A percentile compares a stretch with the other conserved stretches of the same genome.
phyloP scores from a whole-genome alignment of 495 filamentous ascomycete genomes.

The Penicillium silybi region DNA sequence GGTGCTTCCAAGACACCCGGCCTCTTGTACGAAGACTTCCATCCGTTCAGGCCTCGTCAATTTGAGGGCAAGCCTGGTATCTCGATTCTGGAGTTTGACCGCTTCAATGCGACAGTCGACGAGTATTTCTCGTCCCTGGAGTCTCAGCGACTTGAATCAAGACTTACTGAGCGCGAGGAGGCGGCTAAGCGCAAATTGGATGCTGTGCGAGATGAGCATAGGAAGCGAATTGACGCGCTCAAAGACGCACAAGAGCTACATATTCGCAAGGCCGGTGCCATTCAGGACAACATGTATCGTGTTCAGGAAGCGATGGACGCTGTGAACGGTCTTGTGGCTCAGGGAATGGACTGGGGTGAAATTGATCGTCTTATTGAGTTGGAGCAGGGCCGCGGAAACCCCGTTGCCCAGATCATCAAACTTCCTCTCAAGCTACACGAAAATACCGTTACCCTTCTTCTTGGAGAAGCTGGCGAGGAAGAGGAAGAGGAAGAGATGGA shows the following conservation, averaged over 20 bases:
- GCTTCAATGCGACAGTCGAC: constrained; percentile 90
- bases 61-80: constrained; percentile 63
- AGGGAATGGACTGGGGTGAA: constrained; percentile 96
- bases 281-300: constrained; percentile 81
- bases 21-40: constrained; percentile 88
- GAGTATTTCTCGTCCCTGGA: constrained; percentile 97
- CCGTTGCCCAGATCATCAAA: constrained; percentile 83
- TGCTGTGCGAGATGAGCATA: constrained; percentile 73
- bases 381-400: constrained; percentile 75
- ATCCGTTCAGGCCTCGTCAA: constrained; percentile 85
- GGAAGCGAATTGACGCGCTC: constrained; percentile 75
- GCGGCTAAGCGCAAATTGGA: constrained; percentile 79
- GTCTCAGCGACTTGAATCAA: constrained; percentile 84
- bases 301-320: constrained; percentile 90
- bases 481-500: constrained; percentile 54
- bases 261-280: constrained; percentile 81
- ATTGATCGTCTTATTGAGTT: constrained; percentile 82
- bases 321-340: constrained; percentile 79
- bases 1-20: constrained; percentile 38
- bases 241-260: constrained; percentile 77
- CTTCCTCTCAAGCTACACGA: constrained; percentile 84
- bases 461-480: constrained; percentile 65
- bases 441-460: constrained; percentile 77
- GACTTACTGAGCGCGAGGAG: constrained; percentile 74
- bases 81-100: constrained; percentile 68